A percentile compares a stretch with the other conserved stretches of the same genome.
These are phyloP conservation scores for Geotrichum reessii DNA, from an alignment of 1,139 yeast species.

Conservation along the genomic window DNA sequence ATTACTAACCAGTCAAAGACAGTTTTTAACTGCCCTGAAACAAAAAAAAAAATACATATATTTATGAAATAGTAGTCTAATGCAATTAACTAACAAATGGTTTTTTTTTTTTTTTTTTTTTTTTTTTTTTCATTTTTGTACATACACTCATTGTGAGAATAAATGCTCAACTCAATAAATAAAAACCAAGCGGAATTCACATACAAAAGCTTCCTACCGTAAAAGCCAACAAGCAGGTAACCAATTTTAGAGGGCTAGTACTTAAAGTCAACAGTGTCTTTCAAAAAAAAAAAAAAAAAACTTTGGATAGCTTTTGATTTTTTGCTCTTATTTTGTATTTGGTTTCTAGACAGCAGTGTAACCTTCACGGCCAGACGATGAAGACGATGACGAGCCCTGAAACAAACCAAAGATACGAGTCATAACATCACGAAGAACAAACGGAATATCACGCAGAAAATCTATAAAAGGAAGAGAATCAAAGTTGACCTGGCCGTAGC, in stretches of 20 bases:
- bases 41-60: too few species aligned
- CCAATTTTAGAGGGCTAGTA: background rate
- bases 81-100: too few species aligned
- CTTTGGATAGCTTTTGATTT: background rate
- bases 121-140: too few species aligned
- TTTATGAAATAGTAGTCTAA: too few species aligned
- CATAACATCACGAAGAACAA: slow-evolving; percentile 67
- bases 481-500: slow-evolving; percentile 39
- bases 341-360: slow-evolving; percentile 71
- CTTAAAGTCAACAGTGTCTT: background rate
- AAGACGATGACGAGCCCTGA: slow-evolving; percentile 66
- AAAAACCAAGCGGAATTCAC: too few species aligned
- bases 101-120: too few species aligned
- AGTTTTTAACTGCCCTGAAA: too few species aligned
- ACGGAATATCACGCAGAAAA: slow-evolving; percentile 67
- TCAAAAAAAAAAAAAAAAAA: background rate
- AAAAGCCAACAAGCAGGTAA: background rate
- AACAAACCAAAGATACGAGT: slow-evolving; percentile 65
- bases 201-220: too few species aligned
- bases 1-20: too few species aligned
- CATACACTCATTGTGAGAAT: too few species aligned
- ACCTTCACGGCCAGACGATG: slow-evolving; percentile 59
- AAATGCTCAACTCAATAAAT: too few species aligned
- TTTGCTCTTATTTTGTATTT: background rate
- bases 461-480: slow-evolving; percentile 43